phyloP scores from a whole-genome alignment of 768 basidiomycete species.

The Termitomyces sp. region DNA sequence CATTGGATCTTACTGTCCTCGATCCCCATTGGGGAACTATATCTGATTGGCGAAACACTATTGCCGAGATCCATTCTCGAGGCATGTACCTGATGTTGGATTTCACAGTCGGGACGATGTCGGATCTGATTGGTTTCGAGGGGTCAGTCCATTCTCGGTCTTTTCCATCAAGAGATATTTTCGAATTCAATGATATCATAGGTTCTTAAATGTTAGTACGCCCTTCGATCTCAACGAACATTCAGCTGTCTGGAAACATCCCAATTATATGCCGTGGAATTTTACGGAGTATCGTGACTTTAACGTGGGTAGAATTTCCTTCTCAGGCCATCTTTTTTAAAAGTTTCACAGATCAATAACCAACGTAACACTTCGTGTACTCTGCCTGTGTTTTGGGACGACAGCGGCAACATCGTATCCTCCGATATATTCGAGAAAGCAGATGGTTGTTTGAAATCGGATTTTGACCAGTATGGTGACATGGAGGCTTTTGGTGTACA shows the following conservation, averaged over 20 bases:
- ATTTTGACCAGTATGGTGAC: slow-evolving; percentile 95
- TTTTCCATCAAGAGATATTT: neutral
- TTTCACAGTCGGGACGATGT: slow-evolving; percentile 93
- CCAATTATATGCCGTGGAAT: slow-evolving; percentile 79
- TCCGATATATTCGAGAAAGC: slow-evolving; percentile 31
- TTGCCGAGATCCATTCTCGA: slow-evolving; percentile 73
- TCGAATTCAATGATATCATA: slow-evolving; percentile 25
- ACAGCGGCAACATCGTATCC: slow-evolving; percentile 63
- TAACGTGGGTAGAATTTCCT: slow-evolving; percentile 34
- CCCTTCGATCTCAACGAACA: slow-evolving; percentile 81
- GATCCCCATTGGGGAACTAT: slow-evolving; percentile 93
- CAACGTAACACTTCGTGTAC: slow-evolving; percentile 69
- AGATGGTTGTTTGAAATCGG: slow-evolving; percentile 74
- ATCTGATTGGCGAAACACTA: slow-evolving; percentile 70
- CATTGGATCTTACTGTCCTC: slow-evolving; percentile 84
- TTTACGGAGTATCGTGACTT: slow-evolving; percentile 86
- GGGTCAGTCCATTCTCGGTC: slow-evolving; percentile 47
- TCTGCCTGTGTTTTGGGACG: slow-evolving; percentile 78
- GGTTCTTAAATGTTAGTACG: slow-evolving; percentile 74
- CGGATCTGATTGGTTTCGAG: slow-evolving; percentile 80
- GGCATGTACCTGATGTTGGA: slow-evolving; percentile 93
- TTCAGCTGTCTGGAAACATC: slow-evolving; percentile 67
- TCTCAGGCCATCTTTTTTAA: neutral
- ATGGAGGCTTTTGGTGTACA: slow-evolving; percentile 98
- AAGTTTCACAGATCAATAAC: slow-evolving; percentile 51